Base-by-base conservation (phyloP, 345 rosid species). In the Citrus unshiu region DNA sequence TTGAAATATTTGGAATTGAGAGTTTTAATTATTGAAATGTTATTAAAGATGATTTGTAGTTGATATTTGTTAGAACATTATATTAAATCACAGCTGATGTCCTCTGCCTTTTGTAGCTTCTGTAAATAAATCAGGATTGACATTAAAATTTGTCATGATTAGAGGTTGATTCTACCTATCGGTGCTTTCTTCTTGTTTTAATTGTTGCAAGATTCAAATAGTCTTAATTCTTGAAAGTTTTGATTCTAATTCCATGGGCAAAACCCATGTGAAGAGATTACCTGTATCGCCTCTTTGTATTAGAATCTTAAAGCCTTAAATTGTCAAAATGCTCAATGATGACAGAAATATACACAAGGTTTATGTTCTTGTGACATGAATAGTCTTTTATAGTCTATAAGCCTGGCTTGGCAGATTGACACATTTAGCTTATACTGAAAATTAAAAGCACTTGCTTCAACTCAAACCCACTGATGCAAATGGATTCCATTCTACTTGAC, bases 41-140 rank as follows among this genome's bases (percentile, higher is more conserved):
- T 25, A 25, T 25, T 25, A 25, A 25, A 25, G 25, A 25, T 25
- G 25, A 25, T 25, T 25, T 25, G 25, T 25, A 25, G 25, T 25
- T 25, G 25, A 25, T 25, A 25, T 25, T 25, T 25, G 25, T 25
- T 25, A 25, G 66, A 74, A 75, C 77, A 75, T 76, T 34, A 51
- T 24, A 29, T 32, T 66, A 10, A 40, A 46, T 63, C 49, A 74
- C 59, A 19, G 56, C 63, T 70, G 71, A 64, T 82, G 60, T 64
- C 35, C 72, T 77, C 71, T 65, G 83, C 25, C 9, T 83, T 75
- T 79, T 80, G 80, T 75, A 70, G 88, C 81, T 76, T 77, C 73
- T 88, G 96, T 93, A 88, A 75, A 88, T 81, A 86, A 68, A 79
- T 74, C 78, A 77, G 81, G 86, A 74, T 71, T 76, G 70, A 68